A percentile compares a stretch with the other conserved stretches of the same genome.
phyloP scores from a whole-genome alignment of 306 rosid species.

The Senna siamea region DNA sequence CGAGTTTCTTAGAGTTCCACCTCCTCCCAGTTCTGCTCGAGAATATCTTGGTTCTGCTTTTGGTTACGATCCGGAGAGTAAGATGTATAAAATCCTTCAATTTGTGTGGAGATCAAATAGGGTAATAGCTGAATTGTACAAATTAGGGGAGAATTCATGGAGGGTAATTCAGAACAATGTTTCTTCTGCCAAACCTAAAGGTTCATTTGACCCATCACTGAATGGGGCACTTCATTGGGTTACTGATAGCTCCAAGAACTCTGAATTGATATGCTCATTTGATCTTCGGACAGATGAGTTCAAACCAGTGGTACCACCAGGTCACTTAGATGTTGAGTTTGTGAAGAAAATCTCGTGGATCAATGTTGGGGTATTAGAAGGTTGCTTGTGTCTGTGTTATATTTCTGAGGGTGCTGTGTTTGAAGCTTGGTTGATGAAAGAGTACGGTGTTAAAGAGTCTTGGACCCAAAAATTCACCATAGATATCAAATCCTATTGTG shows the following conservation, averaged over 20 bases:
- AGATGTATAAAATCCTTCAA: constrained; percentile 31
- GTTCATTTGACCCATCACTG: constrained; percentile 30
- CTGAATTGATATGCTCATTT: constrained; percentile 39
- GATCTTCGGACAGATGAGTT: constrained; percentile 28
- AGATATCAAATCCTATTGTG: constrained; percentile 31
- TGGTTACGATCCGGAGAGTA: constrained; percentile 22
- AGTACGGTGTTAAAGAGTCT: constrained; percentile 26
- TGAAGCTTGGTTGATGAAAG: constrained; percentile 40
- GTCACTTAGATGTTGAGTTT: constrained; percentile 9
- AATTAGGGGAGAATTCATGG: constrained; percentile 9
- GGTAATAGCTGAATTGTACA: constrained; percentile 34
- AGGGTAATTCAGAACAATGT: neutral
- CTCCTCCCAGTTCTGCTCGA: neutral
- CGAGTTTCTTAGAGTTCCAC: constrained; percentile 19
- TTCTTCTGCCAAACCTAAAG: neutral
- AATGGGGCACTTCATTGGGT: constrained; percentile 44
- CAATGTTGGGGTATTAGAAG: constrained; percentile 36
- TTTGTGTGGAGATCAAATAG: neutral
- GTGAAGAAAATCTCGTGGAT: neutral
- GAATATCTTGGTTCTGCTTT: constrained; percentile 12
- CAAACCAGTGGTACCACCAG: constrained; percentile 28
- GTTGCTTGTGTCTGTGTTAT: constrained; percentile 41
- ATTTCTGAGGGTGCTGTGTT: neutral
- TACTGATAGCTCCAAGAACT: neutral
- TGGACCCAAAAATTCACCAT: constrained; percentile 34